These are phyloP conservation scores for Stemphylium beticola DNA, from an alignment of 2,329 filamentous ascomycete species.

Conservation along the genomic window DNA sequence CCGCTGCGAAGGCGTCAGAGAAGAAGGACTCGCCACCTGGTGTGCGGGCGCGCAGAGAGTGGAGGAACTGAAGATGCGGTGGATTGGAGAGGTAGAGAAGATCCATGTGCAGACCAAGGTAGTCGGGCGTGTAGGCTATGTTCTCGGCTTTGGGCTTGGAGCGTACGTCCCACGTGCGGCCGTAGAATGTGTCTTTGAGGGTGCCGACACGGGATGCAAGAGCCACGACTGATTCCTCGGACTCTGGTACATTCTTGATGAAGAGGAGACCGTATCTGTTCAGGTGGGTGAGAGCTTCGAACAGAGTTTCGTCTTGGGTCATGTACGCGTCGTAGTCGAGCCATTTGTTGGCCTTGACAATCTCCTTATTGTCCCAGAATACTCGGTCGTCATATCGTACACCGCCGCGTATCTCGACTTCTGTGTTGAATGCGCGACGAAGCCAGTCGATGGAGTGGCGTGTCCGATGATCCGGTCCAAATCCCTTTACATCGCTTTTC, in stretches of 20 bases:
- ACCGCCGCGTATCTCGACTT: conserved; percentile 37
- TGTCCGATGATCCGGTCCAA: conserved; percentile 52
- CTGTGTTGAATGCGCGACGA: conserved; percentile 39
- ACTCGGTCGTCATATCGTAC: conserved; percentile 49
- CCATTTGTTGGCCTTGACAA: conserved; percentile 59
- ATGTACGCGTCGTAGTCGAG: conserved; percentile 78
- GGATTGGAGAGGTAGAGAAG: conserved; percentile 82
- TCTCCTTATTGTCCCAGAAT: conserved; percentile 56
- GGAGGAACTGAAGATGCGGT: conserved; percentile 84
- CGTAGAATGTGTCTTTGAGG: conserved; percentile 88
- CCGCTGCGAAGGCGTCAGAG: conserved; percentile 73
- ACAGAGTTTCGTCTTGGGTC: conserved; percentile 62
- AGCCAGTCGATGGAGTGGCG: conserved; percentile 45
- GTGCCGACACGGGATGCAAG: conserved; percentile 77
- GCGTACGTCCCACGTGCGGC: conserved; percentile 85
- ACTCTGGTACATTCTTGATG: conserved; percentile 73
- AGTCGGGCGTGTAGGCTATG: conserved; percentile 82
- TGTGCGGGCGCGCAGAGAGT: conserved; percentile 83
- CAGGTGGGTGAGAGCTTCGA: conserved; percentile 67
- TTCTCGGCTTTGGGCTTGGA: conserved; percentile 85
- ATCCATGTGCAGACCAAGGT: conserved; percentile 91
- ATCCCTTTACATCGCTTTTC: conserved; percentile 60
- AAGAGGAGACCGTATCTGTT: conserved; percentile 75
- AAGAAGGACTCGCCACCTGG: conserved; percentile 86
- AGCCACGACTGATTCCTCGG: conserved; percentile 67